Evolutionary conservation across 768 basidiomycete genomes (phyloP).

Genomic region (Tricholoma matsutake): DNA sequence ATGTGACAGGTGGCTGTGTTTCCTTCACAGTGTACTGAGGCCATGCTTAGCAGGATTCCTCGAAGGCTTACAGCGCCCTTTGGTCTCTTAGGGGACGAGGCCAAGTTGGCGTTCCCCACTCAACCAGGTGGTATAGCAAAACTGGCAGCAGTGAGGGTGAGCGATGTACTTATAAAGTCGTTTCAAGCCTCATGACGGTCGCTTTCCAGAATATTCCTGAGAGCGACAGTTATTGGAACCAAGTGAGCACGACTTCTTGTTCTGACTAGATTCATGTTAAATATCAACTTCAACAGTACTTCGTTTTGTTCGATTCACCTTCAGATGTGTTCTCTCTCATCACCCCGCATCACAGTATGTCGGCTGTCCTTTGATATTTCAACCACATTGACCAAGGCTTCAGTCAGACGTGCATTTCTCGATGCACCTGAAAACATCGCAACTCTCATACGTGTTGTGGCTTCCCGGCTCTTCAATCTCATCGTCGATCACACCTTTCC

Average conservation of each 20-base stretch:
- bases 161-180: constrained; percentile 24
- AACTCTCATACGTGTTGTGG: constrained; percentile 72
- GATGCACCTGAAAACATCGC: constrained; percentile 86
- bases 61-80: constrained; percentile 73
- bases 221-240: constrained; percentile 86
- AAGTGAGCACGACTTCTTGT: constrained; percentile 45
- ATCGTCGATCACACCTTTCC: constrained; percentile 83
- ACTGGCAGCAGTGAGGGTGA: constrained; percentile 67
- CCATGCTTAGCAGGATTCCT: constrained; percentile 70
- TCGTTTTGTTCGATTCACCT: constrained; percentile 81
- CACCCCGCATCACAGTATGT: constrained; percentile 79
- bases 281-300: constrained; percentile 50
- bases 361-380: background rate
- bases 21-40: background rate
- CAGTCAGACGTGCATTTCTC: constrained; percentile 79
- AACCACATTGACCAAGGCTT: constrained; percentile 4
- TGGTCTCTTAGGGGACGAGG: constrained; percentile 79
- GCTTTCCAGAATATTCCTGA: constrained; percentile 63
- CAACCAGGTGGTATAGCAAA: constrained; percentile 79
- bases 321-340: constrained; percentile 91
- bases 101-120: constrained; percentile 86
- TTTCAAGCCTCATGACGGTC: constrained; percentile 1
- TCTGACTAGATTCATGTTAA: background rate
- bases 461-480: constrained; percentile 67
- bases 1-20: constrained; percentile 11